These are phyloP conservation scores for Platismatia glauca DNA, from an alignment of 495 filamentous ascomycete genomes.

Conservation along the genomic window DNA sequence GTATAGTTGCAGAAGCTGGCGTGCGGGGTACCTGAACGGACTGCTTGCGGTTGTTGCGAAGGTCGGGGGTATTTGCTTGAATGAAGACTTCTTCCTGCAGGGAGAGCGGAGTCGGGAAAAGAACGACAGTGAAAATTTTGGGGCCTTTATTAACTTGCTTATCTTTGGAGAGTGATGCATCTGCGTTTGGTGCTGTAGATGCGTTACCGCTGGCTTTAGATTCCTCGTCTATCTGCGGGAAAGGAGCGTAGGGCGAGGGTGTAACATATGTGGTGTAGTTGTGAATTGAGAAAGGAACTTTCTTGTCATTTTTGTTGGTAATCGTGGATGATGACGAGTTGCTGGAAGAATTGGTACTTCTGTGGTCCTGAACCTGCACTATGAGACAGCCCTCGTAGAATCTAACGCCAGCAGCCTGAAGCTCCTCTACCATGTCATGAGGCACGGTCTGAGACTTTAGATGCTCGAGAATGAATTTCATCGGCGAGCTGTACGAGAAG, in stretches of 20 bases:
- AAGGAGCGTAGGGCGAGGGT: slow-evolving; percentile 77
- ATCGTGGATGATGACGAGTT: slow-evolving; percentile 36
- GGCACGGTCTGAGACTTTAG: slow-evolving; percentile 57
- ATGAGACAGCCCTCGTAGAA: slow-evolving; percentile 96
- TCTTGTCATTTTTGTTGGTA: slow-evolving; percentile 47
- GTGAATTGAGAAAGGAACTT: slow-evolving; percentile 75
- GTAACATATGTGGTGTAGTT: slow-evolving; percentile 82
- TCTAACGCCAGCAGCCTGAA: slow-evolving; percentile 53
- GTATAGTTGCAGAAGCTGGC: slow-evolving; percentile 42
- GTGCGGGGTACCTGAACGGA: slow-evolving; percentile 38
- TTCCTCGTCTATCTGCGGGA: slow-evolving; percentile 40
- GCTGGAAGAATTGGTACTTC: slow-evolving; percentile 49
- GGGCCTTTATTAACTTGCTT: slow-evolving; percentile 45
- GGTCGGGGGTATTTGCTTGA: slow-evolving; percentile 62
- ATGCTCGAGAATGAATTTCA: slow-evolving; percentile 76
- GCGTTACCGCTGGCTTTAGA: slow-evolving; percentile 31
- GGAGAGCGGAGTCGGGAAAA: slow-evolving; percentile 73
- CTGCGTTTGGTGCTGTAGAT: slow-evolving; percentile 25
- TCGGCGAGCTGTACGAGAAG: slow-evolving; percentile 83
- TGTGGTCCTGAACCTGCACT: slow-evolving; percentile 81
- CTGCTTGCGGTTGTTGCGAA: slow-evolving; percentile 37
- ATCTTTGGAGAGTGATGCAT: slow-evolving; percentile 34
- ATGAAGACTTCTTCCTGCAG: slow-evolving; percentile 65
- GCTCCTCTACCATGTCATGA: slow-evolving; percentile 65
- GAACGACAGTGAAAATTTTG: slow-evolving; percentile 65